A percentile compares a stretch with the other conserved stretches of the same genome.
Evolutionary conservation across 2,329 filamentous ascomycete species (phyloP).

Genomic region (Beauveria brongniartii): DNA sequence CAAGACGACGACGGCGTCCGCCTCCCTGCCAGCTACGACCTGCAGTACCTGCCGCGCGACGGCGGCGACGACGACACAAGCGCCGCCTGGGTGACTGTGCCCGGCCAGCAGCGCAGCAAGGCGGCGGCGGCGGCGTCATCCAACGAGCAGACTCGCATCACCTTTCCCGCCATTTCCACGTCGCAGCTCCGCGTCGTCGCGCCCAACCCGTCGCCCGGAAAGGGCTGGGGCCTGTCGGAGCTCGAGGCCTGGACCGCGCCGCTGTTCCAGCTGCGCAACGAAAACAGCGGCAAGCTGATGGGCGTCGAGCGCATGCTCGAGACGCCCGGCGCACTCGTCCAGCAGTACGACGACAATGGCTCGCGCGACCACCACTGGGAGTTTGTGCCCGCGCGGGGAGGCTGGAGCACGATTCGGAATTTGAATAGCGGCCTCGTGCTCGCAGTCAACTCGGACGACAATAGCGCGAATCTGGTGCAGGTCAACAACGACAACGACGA

Average conservation of each 20-base stretch:
- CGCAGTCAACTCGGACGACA: constrained; percentile 6
- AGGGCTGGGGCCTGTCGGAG: constrained; percentile 23
- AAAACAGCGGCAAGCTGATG: constrained; percentile 15
- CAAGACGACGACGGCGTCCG: constrained; percentile 24
- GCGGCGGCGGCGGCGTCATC: constrained; percentile 11
- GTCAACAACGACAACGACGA: constrained; percentile 4
- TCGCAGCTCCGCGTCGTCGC: constrained; percentile 20
- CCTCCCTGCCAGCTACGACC: constrained; percentile 12
- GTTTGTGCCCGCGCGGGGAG: constrained; percentile 5
- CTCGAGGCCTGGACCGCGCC: constrained; percentile 24
- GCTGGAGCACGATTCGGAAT: constrained; percentile 14
- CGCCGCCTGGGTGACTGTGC: constrained; percentile 5
- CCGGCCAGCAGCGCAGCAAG: background rate
- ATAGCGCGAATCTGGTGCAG: constrained; percentile 12
- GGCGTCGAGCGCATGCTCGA: constrained; percentile 6
- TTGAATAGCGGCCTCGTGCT: constrained; percentile 13
- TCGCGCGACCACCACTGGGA: constrained; percentile 13
- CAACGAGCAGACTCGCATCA: constrained; percentile 22
- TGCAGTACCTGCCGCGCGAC: constrained; percentile 11
- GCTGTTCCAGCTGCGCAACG: constrained; percentile 14
- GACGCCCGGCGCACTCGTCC: background rate
- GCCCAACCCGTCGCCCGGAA: constrained; percentile 21
- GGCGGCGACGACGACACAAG: background rate
- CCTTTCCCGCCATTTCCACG: constrained; percentile 19
- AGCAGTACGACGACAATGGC: constrained; percentile 13